Percentiles rank a stretch among this genome's conserved stretches.
phyloP scores from a whole-genome alignment of 805 yeast species.

The Saccharomycopsis fibuligera region DNA sequence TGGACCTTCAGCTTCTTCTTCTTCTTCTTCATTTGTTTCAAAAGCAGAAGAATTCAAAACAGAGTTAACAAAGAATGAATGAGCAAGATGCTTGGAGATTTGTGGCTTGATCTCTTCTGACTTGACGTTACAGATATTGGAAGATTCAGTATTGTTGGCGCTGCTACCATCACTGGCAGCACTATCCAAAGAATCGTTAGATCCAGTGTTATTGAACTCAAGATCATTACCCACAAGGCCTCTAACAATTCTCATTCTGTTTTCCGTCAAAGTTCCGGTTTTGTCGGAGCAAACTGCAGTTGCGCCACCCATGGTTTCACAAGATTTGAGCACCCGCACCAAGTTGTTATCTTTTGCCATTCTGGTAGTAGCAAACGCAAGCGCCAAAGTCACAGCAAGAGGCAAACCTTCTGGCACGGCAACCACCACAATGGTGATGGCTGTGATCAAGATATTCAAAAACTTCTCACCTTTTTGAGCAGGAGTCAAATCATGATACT shows the following conservation, averaged over 20 bases:
- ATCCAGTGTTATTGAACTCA: slow-evolving; percentile 37
- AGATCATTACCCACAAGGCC: slow-evolving; percentile 63
- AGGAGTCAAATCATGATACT: slow-evolving; percentile 38
- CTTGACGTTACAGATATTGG: slow-evolving; percentile 8
- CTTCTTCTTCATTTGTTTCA: slow-evolving; percentile 44
- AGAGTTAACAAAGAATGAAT: slow-evolving; percentile 47
- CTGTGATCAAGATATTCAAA: slow-evolving; percentile 79
- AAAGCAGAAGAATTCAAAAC: slow-evolving; percentile 85
- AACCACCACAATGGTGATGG: slow-evolving; percentile 89
- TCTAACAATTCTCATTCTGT: slow-evolving; percentile 82
- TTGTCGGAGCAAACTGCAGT: slow-evolving; percentile 96
- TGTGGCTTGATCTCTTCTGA: slow-evolving; percentile 21
- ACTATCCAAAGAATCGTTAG: slow-evolving; percentile 11
- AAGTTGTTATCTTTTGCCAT: slow-evolving; percentile 95
- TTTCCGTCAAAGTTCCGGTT: slow-evolving; percentile 95
- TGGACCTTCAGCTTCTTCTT: slow-evolving; percentile 16
- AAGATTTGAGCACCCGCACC: slow-evolving; percentile 87
- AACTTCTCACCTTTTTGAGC: slow-evolving; percentile 81
- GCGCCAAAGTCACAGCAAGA: slow-evolving; percentile 89
- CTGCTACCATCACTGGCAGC: slow-evolving; percentile 9
- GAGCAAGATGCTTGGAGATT: slow-evolving; percentile 15
- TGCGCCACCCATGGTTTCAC: slow-evolving; percentile 99
- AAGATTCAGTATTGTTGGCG: slow-evolving; percentile 9
- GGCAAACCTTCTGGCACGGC: slow-evolving; percentile 99
- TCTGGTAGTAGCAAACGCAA: slow-evolving; percentile 96